These are phyloP conservation scores for Quercus alba DNA, from an alignment of 306 rosid genomes.

Conservation along the genomic window DNA sequence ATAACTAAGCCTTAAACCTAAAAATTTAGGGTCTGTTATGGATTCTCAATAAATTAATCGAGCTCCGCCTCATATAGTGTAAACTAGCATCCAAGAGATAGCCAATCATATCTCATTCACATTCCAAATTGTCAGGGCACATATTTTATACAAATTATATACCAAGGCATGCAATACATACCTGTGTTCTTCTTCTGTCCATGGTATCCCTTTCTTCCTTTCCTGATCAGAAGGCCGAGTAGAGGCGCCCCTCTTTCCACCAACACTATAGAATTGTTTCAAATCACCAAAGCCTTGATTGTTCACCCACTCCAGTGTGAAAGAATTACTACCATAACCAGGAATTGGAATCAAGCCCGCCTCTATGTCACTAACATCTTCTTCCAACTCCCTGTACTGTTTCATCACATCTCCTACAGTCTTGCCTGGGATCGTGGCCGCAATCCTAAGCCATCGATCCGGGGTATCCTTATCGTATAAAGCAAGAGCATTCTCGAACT, in stretches of 20 bases:
- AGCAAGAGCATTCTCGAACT: conserved; percentile 84
- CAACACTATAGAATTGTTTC: conserved; percentile 53
- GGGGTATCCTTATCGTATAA: conserved; percentile 66
- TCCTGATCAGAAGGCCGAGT: conserved; percentile 72
- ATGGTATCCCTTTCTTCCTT: conserved; percentile 88
- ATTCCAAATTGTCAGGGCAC: not conserved
- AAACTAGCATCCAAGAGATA: not conserved
- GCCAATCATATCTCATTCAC: not conserved
- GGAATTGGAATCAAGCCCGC: conserved; percentile 79
- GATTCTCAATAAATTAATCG: too few relatives aligned
- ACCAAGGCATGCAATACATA: conserved; percentile 42
- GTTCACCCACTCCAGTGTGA: conserved; percentile 68
- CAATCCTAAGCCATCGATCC: conserved; percentile 78
- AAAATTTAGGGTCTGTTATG: too few relatives aligned
- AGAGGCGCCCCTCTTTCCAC: conserved; percentile 55
- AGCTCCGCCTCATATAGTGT: too few relatives aligned
- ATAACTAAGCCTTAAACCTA: too few relatives aligned
- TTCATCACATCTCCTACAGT: conserved; percentile 83
- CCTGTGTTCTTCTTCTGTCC: conserved; percentile 98
- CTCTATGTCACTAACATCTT: conserved; percentile 82
- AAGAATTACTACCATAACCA: conserved; percentile 50
- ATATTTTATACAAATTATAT: not conserved
- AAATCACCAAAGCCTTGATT: conserved; percentile 58
- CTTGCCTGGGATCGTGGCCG: conserved; percentile 77
- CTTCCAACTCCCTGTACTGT: conserved; percentile 81